phyloP scores from a whole-genome alignment of 495 filamentous ascomycete genomes.

The Aspergillus steynii region DNA sequence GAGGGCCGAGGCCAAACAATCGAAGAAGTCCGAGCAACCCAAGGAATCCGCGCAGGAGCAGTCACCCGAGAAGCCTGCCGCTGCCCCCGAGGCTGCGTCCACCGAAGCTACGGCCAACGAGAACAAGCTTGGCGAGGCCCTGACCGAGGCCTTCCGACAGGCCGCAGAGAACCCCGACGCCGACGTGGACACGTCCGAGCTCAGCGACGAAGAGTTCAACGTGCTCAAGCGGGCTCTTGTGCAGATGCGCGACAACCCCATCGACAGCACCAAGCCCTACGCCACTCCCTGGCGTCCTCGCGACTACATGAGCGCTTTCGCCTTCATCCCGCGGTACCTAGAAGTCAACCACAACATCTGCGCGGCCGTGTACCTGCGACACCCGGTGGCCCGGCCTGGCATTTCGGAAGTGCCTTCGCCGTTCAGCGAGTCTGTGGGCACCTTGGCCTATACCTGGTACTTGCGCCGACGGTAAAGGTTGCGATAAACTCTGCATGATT shows the following conservation, averaged over 20 bases:
- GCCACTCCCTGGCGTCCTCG: slow-evolving; percentile 88
- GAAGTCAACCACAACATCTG: slow-evolving; percentile 98
- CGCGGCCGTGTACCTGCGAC: slow-evolving; percentile 89
- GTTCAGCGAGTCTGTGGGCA: slow-evolving; percentile 60
- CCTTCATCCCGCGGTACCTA: slow-evolving; percentile 91
- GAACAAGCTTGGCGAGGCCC: slow-evolving; percentile 30
- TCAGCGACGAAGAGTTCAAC: slow-evolving; percentile 42
- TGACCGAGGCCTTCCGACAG: slow-evolving; percentile 45
- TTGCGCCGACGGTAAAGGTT: slow-evolving; percentile 67
- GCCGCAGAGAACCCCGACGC: slow-evolving; percentile 38
- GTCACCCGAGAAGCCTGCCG: slow-evolving; percentile 4
- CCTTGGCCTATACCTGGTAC: slow-evolving; percentile 92
- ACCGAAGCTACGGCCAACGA: slow-evolving; percentile 13
- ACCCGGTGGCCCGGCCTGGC: slow-evolving; percentile 92
- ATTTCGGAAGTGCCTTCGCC: slow-evolving; percentile 86
- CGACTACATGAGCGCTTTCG: slow-evolving; percentile 84
- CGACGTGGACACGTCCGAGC: slow-evolving; percentile 40
- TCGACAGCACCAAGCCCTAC: slow-evolving; percentile 80
- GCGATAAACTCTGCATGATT: slow-evolving; percentile 12
- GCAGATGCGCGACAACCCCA: slow-evolving; percentile 67
- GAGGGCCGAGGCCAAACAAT: slow-evolving; percentile 29
- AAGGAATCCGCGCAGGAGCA: slow-evolving; percentile 6
- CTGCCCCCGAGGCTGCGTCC: slow-evolving; percentile 11
- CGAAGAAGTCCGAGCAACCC: slow-evolving; percentile 24
- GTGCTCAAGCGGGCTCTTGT: slow-evolving; percentile 50